Conservation (phyloP, 2,329 filamentous ascomycete species). For the Colletotrichum sp. region DNA sequence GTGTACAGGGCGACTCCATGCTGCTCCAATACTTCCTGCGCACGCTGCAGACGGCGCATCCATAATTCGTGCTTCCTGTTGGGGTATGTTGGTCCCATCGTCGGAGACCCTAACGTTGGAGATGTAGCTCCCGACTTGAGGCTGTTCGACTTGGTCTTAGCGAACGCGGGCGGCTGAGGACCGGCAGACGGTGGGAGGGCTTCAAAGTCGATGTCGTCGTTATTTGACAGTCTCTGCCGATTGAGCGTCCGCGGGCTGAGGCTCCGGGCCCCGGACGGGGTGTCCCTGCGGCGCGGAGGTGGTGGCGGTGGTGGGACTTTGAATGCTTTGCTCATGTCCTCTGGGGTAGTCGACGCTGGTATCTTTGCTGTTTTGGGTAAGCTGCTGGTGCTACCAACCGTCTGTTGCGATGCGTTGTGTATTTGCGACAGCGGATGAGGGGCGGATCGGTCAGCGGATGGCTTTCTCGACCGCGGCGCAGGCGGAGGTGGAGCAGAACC, state of each 20-base stretch:
- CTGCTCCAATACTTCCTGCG: constrained; percentile 66
- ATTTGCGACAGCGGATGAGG: constrained; percentile 46
- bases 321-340: constrained; percentile 9
- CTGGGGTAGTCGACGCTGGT: not conserved
- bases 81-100: constrained; percentile 31
- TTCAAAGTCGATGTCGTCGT: constrained; percentile 48
- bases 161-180: constrained; percentile 23
- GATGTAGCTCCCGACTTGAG: constrained; percentile 34
- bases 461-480: constrained; percentile 40
- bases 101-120: constrained; percentile 37
- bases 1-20: constrained; percentile 73
- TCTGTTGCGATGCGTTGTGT: constrained; percentile 44
- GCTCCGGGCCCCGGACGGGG: constrained; percentile 37
- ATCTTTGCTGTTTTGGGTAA: constrained; percentile 1
- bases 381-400: constrained; percentile 24
- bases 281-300: constrained; percentile 51
- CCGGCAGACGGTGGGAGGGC: constrained; percentile 38
- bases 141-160: constrained; percentile 29
- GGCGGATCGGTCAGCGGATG: constrained; percentile 26
- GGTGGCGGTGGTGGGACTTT: constrained; percentile 45
- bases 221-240: constrained; percentile 35
- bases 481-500: constrained; percentile 27
- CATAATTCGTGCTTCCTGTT: constrained; percentile 79
- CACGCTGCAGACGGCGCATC: constrained; percentile 69
- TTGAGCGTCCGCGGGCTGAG: constrained; percentile 36